phyloP scores from a whole-genome alignment of 2,329 filamentous ascomycete genomes.

The Xylariaceae sp. region DNA sequence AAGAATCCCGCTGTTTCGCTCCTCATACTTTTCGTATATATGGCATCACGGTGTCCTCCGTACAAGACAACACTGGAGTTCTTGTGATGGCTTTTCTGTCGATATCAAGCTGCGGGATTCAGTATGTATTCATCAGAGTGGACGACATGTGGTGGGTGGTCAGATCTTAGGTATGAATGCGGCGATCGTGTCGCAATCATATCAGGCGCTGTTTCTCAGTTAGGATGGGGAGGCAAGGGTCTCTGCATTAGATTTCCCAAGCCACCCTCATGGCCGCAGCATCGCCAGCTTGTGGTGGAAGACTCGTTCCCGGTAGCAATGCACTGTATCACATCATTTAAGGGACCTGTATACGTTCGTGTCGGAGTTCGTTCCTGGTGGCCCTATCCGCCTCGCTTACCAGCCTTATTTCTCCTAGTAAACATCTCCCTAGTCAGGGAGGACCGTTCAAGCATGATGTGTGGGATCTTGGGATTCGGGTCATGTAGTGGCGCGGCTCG shows the following conservation, averaged over 20 bases:
- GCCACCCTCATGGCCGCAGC: constrained; percentile 11
- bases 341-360: no score
- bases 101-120: constrained; percentile 55
- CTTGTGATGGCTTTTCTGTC: constrained; percentile 56
- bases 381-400: constrained; percentile 28
- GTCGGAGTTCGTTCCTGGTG: constrained; percentile 23
- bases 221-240: constrained; percentile 12
- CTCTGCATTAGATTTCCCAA: constrained; percentile 14
- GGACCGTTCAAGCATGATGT: no score
- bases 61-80: constrained; percentile 54
- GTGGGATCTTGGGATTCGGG: no score
- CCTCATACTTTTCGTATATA: constrained; percentile 50
- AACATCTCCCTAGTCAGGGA: no score
- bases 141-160: constrained; percentile 36
- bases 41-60: constrained; percentile 51
- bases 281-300: constrained; percentile 12
- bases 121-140: constrained; percentile 51
- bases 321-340: constrained; percentile 12
- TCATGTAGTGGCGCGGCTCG: no score
- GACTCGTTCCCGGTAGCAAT: constrained; percentile 8
- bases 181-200: no score
- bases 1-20: constrained; percentile 13
- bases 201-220: constrained; percentile 9
- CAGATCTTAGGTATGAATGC: no score
- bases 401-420: constrained; percentile 28